Evolutionary conservation across 2,329 filamentous ascomycete species (phyloP), one percentile per base, ranked within the genome.

Genomic region (Parastagonospora nodorum): DNA sequence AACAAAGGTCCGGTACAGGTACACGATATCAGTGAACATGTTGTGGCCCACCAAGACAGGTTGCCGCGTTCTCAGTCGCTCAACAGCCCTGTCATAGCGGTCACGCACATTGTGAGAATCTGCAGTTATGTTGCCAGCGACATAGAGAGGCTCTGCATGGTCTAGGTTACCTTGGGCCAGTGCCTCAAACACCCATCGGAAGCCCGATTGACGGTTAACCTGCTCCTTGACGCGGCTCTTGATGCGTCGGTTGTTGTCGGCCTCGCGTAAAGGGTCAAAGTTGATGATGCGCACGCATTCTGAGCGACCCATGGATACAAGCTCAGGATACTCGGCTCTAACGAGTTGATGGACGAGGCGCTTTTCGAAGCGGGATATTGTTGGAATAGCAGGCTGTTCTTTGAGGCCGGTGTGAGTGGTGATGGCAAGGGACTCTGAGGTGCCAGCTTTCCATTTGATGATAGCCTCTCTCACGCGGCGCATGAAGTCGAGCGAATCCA

Each of bases 301-400:
- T 50, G 68, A 68, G 44, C 73, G 74, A 33, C 71, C 69, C 15
- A 80, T 59, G n/a, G 75, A 74, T 9, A 77, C 68, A 9, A 79
- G 66, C 8, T 76, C 63, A 1, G 80, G 78, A 41, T 78, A 89
- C 57, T 88, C 85, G 11, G 79, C 80, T 10, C 84, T 78, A n/a
- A 89, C 78, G 10, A 88, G 75, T 59, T 88, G 85, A 63, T 89
- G 83, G 1, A 89, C 79, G 5, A 89, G 75, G 30, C 84, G 78
- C 66, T 86, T 84, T 64, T 89, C 85, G 59, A 83, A 88, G 0
- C 79, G 61, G 12, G 55, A 68, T 11, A 75, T 71, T 14, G 50
- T 54, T 14, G 50, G 53, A 1, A 53, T 32, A 2, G 27, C 9
- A 2, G 67, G 60, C 30, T 53, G 50, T 2, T 54, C 48, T 19